phyloP scores from a whole-genome alignment of 257 asterid species.

The Parsonsia alboflavescens region DNA sequence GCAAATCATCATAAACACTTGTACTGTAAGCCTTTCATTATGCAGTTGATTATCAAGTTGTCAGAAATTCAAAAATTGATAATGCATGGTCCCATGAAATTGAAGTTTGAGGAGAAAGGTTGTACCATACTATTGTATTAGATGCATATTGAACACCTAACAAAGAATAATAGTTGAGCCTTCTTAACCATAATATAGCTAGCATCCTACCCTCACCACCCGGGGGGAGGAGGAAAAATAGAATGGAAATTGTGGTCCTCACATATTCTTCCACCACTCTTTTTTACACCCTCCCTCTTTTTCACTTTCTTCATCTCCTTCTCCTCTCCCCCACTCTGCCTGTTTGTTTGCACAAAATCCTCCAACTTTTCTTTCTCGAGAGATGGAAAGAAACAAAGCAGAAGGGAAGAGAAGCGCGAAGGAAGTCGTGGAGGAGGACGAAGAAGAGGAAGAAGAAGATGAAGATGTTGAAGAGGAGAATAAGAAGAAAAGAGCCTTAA shows the following conservation, averaged over 20 bases:
- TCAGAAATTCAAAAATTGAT: background rate
- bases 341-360: constrained; percentile 17
- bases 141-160: constrained; percentile 9
- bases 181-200: background rate
- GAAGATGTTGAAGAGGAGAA: constrained; percentile 44
- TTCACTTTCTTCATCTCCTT: constrained; percentile 29
- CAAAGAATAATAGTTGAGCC: constrained; percentile 8
- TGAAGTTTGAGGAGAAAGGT: constrained; percentile 7
- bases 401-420: constrained; percentile 47
- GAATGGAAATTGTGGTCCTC: constrained; percentile 76
- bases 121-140: background rate
- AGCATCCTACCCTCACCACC: constrained; percentile 12
- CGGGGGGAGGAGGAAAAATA: constrained; percentile 27
- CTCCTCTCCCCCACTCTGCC: constrained; percentile 23
- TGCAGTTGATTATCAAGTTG: background rate
- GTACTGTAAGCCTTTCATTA: background rate
- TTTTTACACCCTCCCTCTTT: constrained; percentile 27
- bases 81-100: constrained; percentile 10
- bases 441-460: constrained; percentile 50
- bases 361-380: constrained; percentile 20
- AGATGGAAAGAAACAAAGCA: constrained; percentile 57
- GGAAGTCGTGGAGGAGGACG: constrained; percentile 31
- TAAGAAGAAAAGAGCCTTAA: constrained; percentile 47
- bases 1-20: background rate
- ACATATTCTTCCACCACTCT: constrained; percentile 29